A percentile compares a stretch with the other conserved stretches of the same genome.
Evolutionary conservation across 2,329 filamentous ascomycete genomes (phyloP).

Genomic region (Oidium heveae): DNA sequence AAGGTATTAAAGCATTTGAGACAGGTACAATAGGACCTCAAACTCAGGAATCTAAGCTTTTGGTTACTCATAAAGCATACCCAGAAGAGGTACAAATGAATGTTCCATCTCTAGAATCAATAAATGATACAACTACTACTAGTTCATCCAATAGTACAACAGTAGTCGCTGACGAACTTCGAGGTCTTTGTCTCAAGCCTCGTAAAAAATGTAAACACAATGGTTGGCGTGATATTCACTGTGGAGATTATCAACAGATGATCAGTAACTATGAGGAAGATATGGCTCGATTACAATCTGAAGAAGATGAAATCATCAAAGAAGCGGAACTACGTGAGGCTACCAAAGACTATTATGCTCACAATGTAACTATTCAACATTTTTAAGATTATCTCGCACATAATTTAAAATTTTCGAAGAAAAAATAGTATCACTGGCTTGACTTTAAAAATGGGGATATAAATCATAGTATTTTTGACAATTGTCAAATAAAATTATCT

Average conservation of each 20-base stretch:
- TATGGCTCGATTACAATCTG: constrained; percentile 5
- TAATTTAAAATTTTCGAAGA: background rate
- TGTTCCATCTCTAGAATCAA: background rate
- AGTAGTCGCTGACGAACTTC: constrained; percentile 4
- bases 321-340: constrained; percentile 12
- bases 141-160: background rate
- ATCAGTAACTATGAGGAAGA: constrained; percentile 4
- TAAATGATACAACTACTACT: background rate
- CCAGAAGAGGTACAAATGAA: constrained; percentile 4
- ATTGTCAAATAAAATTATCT: too few species aligned
- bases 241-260: constrained; percentile 5
- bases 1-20: constrained; percentile 8
- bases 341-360: constrained; percentile 9
- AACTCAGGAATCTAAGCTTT: constrained; percentile 7
- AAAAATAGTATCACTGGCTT: too few species aligned
- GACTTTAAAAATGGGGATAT: too few species aligned
- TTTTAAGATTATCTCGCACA: constrained; percentile 2
- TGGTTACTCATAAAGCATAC: constrained; percentile 5
- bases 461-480: too few species aligned
- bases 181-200: constrained; percentile 10
- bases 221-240: constrained; percentile 9
- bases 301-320: constrained; percentile 9
- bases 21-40: constrained; percentile 11
- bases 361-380: constrained; percentile 8
- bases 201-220: constrained; percentile 10